phyloP scores from a whole-genome alignment of 75 land plant genomes.

The Pinus taeda region DNA sequence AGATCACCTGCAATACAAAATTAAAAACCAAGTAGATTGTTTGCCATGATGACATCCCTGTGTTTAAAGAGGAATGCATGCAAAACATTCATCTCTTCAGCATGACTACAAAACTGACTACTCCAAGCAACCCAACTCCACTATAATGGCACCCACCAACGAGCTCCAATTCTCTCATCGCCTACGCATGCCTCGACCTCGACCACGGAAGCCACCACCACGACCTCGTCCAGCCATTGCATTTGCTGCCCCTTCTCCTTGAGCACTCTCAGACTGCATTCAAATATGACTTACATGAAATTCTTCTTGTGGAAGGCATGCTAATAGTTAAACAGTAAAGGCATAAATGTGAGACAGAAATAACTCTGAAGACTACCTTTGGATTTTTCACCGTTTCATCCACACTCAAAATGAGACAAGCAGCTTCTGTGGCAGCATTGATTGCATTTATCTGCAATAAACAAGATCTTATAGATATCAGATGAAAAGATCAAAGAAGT shows the following conservation, averaged over 20 bases:
- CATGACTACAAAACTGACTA: neutral
- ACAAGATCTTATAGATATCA: neutral
- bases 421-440: slow-evolving; percentile 97
- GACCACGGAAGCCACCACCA: slow-evolving; percentile 68
- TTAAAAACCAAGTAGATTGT: neutral
- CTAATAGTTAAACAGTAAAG: neutral
- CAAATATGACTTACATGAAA: neutral
- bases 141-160: slow-evolving; percentile 6
- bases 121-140: neutral
- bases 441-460: slow-evolving; percentile 91
- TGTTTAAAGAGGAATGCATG: neutral
- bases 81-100: neutral
- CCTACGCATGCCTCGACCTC: slow-evolving; percentile 96
- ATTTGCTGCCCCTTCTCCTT: slow-evolving; percentile 93
- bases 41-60: neutral
- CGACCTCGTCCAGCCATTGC: slow-evolving; percentile 94
- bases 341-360: neutral
- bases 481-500: neutral
- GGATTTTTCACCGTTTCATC: slow-evolving; percentile 98
- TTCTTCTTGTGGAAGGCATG: neutral
- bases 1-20: neutral
- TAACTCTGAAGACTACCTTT: slow-evolving; percentile 48
- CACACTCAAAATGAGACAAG: slow-evolving; percentile 92
- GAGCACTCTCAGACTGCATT: slow-evolving; percentile 95
- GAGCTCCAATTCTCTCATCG: slow-evolving; percentile 30